Evolutionary conservation across 805 yeast genomes (phyloP).

Genomic region (Cyberlindnera xylosilytica): DNA sequence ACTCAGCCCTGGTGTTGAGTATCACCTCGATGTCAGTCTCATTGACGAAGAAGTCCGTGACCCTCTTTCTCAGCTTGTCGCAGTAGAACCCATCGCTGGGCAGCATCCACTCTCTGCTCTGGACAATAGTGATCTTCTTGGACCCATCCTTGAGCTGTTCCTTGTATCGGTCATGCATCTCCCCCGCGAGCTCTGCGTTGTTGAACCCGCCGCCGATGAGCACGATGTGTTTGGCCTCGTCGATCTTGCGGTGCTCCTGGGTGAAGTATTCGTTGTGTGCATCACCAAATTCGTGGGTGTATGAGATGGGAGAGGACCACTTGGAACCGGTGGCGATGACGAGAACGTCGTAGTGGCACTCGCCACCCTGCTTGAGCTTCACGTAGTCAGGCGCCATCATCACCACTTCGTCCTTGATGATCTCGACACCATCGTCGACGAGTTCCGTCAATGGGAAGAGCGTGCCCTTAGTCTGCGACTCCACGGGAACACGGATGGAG

Average conservation of each 20-base stretch:
- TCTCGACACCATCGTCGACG: slow-evolving; percentile 16
- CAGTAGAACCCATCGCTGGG: slow-evolving; percentile 16
- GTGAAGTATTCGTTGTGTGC: slow-evolving; percentile 16
- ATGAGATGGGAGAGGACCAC: slow-evolving; percentile 28
- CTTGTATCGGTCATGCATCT: slow-evolving; percentile 24
- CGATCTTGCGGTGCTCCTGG: slow-evolving; percentile 15
- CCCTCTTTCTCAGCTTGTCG: slow-evolving; percentile 16
- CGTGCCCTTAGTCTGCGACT: slow-evolving; percentile 5
- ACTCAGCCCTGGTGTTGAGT: slow-evolving; percentile 13
- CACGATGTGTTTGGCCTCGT: slow-evolving; percentile 22
- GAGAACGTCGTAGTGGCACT: slow-evolving; percentile 23
- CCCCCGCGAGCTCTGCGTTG: slow-evolving; percentile 27
- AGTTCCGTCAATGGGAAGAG: slow-evolving; percentile 14
- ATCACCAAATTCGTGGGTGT: slow-evolving; percentile 16
- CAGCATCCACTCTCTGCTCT: slow-evolving; percentile 10
- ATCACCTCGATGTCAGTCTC: slow-evolving; percentile 20
- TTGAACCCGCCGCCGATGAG: slow-evolving; percentile 4
- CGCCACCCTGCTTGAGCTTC: slow-evolving; percentile 4
- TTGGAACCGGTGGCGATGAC: slow-evolving; percentile 32
- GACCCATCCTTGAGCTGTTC: slow-evolving; percentile 13
- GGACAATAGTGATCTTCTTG: slow-evolving; percentile 22
- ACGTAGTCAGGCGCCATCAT: slow-evolving; percentile 17
- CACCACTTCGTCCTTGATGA: slow-evolving; percentile 18
- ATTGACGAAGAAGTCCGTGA: slow-evolving; percentile 14
- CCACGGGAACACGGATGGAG: slow-evolving; percentile 12